These are phyloP conservation scores for Posidonia australis DNA, from an alignment of 106 monocot genomes.

Conservation along the genomic window DNA sequence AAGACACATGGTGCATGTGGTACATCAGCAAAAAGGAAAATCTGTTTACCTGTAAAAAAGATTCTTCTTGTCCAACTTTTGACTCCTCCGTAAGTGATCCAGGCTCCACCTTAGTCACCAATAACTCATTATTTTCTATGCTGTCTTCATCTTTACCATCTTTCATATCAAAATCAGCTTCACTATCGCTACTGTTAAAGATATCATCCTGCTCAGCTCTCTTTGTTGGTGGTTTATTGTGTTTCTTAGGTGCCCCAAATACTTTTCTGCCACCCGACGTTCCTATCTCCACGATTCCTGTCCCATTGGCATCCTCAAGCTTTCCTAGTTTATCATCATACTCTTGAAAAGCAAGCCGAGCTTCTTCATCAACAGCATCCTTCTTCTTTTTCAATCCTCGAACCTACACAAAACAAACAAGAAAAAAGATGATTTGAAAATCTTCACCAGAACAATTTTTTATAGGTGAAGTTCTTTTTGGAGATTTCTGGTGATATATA, in stretches of 20 bases:
- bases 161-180: slow-evolving; percentile 41
- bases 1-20: background rate
- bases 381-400: slow-evolving; percentile 73
- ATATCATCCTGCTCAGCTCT: slow-evolving; percentile 11
- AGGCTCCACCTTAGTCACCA: background rate
- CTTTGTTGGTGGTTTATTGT: slow-evolving; percentile 18
- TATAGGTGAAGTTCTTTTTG: background rate
- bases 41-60: background rate
- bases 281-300: slow-evolving; percentile 7
- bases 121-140: background rate
- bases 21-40: background rate
- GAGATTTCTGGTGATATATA: background rate
- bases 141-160: background rate
- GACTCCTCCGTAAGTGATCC: background rate
- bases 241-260: slow-evolving; percentile 44
- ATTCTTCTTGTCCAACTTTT: background rate
- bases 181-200: slow-evolving; percentile 45
- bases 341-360: slow-evolving; percentile 59
- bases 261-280: slow-evolving; percentile 55
- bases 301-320: slow-evolving; percentile 24
- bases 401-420: slow-evolving; percentile 32
- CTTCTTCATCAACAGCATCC: slow-evolving; percentile 80
- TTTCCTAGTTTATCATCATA: slow-evolving; percentile 60
- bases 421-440: background rate
- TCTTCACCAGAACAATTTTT: background rate